Base-by-base conservation (phyloP, 2,329 filamentous ascomycete genomes). In the Alternaria ventricosa region DNA sequence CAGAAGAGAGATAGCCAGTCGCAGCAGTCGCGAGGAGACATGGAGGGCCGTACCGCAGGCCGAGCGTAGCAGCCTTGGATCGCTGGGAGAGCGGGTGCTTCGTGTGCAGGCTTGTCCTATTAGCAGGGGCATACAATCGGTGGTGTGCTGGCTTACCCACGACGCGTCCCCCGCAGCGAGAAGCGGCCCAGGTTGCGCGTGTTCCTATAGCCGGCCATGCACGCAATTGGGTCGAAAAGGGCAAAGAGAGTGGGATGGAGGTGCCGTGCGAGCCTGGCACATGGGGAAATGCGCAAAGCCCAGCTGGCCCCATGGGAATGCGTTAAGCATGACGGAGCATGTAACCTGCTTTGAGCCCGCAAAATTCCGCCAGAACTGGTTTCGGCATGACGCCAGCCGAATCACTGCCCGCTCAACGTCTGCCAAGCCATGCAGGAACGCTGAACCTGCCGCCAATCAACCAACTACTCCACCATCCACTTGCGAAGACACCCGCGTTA, bases 31-130 rank as follows among this genome's bases (percentile, higher is more conserved):
- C 70, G 22, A 76, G 51, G 23, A 78, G 68, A 49, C 72, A 64
- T 5, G 76, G 73, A 28, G 75, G 71, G 44, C 72, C 76, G 55
- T 77, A 79, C 57, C 71, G 75, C 49, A 71, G 63, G 55, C 67
- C 57, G 25, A 73, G 54, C 9, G 66, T 47, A 15, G 69, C 50
- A 13, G 66, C 65, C 13, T 57, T 67, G 18, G 61, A 67, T 56
- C 64, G 55, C 6, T 56, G 30, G 11, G 64, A 59, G 20, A 63
- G 56, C 9, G 60, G 63, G 20, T 63, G 70, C 51, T 64, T 62
- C 25, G 69, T 72, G 47, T 71, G 71, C 27, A 76, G 61, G 55
- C 76, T 79, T 49, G 20, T 49, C 8, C 10, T n/a, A 58, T 70
- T 60, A 73, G 64, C 45, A 57, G 20, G 33, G 23, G 20, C 33